Evolutionary conservation across 1,284 basidiomycete species (phyloP), one percentile per base, ranked within the genome.

Genomic region (Coriolopsis trogii): DNA sequence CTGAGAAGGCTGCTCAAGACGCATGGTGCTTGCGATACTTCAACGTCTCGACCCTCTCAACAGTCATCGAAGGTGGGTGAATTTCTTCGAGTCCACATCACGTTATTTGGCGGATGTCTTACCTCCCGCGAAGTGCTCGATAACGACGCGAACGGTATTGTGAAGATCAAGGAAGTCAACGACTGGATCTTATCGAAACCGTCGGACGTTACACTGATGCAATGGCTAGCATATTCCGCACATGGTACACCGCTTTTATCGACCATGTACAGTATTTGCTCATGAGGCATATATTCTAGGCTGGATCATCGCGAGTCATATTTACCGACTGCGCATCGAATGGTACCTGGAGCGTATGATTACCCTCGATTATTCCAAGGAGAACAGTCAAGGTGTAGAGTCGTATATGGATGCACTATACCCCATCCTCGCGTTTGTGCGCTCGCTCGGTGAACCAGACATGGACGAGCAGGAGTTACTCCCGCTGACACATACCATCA

Each of bases 151-250:
- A 51, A 51, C 38, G 49, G 49, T 4, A 29, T 51, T 13, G 40
- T 51, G 42, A 51, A 41, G 30, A 51, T 51, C 49, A 51, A 45
- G 37, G 49, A 51, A 18, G 49, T 51, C 1, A 51, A 51, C 18
- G 49, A 45, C 13, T 51, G 44, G 37, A 51, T 38, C 7, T 28
- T 21, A 9, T 20, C 37, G 12, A 44, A 21, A 15, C 49, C 49
- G 3, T 28, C 38, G 6, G 30, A 16, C 4, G 21, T 51, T 12
- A 33, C 49, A 15, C 42, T 51, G 16, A 51, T 46, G 49, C 36
- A 51, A 25, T 51, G 49, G 49, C 44, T 51, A 10, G 49, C 39
- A 13, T 51, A 51, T 31, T 40, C 24, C n/a, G 42, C 49, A 15
- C 36, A 51, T 25, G 49, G 49, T 45, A 30, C n/a, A n/a, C n/a